phyloP scores from a whole-genome alignment of 2,329 filamentous ascomycete species.

The Cladophialophora chaetospira region DNA sequence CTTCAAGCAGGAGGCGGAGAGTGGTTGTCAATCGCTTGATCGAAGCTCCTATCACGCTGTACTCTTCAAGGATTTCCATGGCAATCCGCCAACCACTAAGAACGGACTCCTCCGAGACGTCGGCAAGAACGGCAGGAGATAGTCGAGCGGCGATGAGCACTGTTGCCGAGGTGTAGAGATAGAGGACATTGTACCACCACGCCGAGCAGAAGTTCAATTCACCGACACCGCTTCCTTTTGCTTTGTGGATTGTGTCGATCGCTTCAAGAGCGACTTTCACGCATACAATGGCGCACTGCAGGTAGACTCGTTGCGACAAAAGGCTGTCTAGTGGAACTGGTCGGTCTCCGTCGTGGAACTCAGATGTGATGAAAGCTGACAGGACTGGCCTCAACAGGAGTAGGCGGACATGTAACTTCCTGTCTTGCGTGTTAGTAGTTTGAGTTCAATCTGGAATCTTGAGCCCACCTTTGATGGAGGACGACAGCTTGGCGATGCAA shows the following conservation, averaged over 20 bases:
- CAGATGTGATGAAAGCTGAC: conserved; percentile 38
- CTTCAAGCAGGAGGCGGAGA: conserved; percentile 13
- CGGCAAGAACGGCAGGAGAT: conserved; percentile 8
- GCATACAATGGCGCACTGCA: conserved; percentile 40
- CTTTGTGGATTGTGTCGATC: conserved; percentile 37
- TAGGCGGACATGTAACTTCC: conserved; percentile 40
- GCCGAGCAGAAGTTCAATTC: conserved; percentile 36
- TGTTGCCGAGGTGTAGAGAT: conserved; percentile 41
- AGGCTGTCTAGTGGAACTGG: conserved; percentile 26
- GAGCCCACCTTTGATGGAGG: not conserved
- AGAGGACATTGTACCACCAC: conserved; percentile 45
- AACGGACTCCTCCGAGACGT: conserved; percentile 12
- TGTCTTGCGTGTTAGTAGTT: too few relatives aligned
- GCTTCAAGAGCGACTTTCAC: conserved; percentile 40
- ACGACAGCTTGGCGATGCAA: not conserved
- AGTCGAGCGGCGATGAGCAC: conserved; percentile 40
- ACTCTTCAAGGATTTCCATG: conserved; percentile 10
- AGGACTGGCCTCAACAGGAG: conserved; percentile 39
- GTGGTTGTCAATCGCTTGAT: conserved; percentile 14
- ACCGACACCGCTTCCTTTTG: not conserved
- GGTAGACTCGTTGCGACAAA: conserved; percentile 7
- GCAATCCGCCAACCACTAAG: conserved; percentile 17
- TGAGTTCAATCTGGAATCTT: too few relatives aligned
- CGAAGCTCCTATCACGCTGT: conserved; percentile 8
- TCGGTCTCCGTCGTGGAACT: conserved; percentile 28